Conservation (phyloP, 768 basidiomycete species). For the Russula sp. region DNA sequence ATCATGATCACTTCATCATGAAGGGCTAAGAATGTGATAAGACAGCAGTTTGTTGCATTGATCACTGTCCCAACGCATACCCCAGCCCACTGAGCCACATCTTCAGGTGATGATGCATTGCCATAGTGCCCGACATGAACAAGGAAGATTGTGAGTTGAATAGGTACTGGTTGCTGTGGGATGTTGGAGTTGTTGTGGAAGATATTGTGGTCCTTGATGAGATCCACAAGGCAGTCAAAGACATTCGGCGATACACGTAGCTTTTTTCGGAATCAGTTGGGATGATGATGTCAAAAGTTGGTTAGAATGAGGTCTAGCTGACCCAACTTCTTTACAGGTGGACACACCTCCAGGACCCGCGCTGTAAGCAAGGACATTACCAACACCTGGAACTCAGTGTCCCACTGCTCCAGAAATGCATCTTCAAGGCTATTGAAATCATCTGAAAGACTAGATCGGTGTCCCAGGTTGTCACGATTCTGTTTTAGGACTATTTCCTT, state of each 20-base stretch:
- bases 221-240: not conserved
- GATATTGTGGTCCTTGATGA: not conserved
- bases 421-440: not conserved
- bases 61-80: not conserved
- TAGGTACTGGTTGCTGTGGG: not conserved
- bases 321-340: not conserved
- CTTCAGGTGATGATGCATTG: not conserved
- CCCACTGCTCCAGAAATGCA: not conserved
- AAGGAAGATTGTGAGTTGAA: not conserved
- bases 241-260: not conserved
- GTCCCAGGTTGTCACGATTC: no score
- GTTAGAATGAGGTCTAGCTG: not conserved
- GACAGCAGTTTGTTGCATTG: not conserved
- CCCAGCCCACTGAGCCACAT: not conserved
- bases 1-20: not conserved
- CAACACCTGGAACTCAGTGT: not conserved
- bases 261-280: not conserved
- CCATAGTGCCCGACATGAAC: not conserved
- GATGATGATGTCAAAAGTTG: not conserved
- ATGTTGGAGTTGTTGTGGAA: not conserved
- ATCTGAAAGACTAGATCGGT: not conserved
- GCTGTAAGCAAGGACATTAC: not conserved
- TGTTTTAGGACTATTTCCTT: no score
- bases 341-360: not conserved
- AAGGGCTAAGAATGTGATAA: not conserved